Evolutionary conservation across 345 rosid genomes (phyloP).

Genomic region (Kandelia obovata): DNA sequence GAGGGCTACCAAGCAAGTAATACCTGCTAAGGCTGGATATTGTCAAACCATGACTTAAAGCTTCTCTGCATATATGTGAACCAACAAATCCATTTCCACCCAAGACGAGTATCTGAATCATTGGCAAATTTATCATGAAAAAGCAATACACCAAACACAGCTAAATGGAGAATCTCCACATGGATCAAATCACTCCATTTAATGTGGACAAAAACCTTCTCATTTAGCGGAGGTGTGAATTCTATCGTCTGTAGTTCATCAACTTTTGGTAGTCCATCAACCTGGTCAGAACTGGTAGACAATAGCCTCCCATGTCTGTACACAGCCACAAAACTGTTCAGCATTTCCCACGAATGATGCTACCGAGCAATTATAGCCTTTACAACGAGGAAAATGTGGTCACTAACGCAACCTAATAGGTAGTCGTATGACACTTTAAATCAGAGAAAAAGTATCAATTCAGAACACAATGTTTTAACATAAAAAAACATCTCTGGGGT

Average conservation of each 20-base stretch:
- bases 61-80: constrained; percentile 36
- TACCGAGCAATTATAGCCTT: background rate
- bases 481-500: background rate
- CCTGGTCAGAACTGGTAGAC: constrained; percentile 20
- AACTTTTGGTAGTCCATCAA: constrained; percentile 15
- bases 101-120: constrained; percentile 34
- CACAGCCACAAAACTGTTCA: constrained; percentile 13
- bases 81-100: constrained; percentile 47
- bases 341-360: background rate
- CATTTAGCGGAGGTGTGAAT: constrained; percentile 4
- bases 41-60: constrained; percentile 27
- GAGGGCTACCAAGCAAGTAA: background rate
- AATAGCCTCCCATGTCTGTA: constrained; percentile 21
- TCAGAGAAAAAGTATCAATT: background rate
- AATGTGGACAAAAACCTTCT: constrained; percentile 25
- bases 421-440: background rate
- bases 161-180: background rate
- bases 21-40: constrained; percentile 45
- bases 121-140: constrained; percentile 1
- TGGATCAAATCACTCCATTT: background rate
- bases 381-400: background rate
- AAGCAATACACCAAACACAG: background rate
- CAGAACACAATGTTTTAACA: background rate
- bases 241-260: constrained; percentile 13
- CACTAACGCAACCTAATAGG: background rate